Conservation (phyloP, 1,284 basidiomycete genomes). For the Chondrostereum purpureum region DNA sequence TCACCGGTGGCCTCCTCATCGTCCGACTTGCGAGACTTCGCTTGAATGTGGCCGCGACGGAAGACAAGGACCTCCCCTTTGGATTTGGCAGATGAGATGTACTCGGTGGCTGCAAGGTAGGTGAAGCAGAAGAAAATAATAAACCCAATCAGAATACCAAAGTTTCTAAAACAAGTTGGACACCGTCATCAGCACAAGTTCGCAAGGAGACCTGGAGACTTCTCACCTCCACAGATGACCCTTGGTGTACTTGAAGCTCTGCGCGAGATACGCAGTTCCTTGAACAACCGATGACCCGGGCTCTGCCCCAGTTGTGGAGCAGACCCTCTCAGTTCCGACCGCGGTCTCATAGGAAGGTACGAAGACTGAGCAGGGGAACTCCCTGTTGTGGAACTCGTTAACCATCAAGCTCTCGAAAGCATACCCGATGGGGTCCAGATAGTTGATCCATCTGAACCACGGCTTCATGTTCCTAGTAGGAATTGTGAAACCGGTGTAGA, state of each 20-base stretch:
- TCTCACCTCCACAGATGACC: constrained; percentile 30
- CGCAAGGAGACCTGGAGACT: background rate
- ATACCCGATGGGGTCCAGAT: constrained; percentile 33
- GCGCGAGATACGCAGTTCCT: constrained; percentile 31
- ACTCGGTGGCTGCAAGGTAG: constrained; percentile 37
- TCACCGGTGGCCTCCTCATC: constrained; percentile 17
- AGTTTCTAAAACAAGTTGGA: constrained; percentile 20
- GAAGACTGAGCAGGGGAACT: constrained; percentile 24
- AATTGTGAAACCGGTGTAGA: constrained; percentile 23
- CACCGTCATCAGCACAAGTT: background rate
- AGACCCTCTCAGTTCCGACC: constrained; percentile 23
- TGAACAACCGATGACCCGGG: constrained; percentile 28
- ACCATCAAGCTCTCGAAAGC: constrained; percentile 33
- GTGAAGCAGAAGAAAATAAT: constrained; percentile 20
- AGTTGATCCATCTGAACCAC: constrained; percentile 33
- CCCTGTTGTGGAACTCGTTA: constrained; percentile 35
- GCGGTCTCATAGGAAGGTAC: constrained; percentile 29
- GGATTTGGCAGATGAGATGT: constrained; percentile 27
- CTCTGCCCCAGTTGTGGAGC: constrained; percentile 31
- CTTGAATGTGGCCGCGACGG: constrained; percentile 30
- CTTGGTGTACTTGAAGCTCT: constrained; percentile 32
- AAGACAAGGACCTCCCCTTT: constrained; percentile 42
- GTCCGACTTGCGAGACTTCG: background rate
- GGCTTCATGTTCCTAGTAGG: constrained; percentile 8
- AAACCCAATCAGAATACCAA: constrained; percentile 33